Conservation (phyloP, 495 filamentous ascomycete genomes). For the Elasticomyces elasticus region DNA sequence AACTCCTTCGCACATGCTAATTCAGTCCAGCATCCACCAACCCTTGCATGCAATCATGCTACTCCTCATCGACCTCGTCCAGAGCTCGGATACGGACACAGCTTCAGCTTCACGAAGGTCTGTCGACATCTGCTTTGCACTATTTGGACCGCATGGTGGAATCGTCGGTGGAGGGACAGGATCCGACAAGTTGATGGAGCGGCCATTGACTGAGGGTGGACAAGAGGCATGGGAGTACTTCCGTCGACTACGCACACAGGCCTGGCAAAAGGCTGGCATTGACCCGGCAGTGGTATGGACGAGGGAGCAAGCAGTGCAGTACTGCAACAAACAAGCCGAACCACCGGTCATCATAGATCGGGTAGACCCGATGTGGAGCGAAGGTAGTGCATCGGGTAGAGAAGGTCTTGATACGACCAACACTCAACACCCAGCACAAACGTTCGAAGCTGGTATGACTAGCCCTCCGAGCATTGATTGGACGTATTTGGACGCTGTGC, state of each 20-base stretch:
- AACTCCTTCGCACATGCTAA: background rate
- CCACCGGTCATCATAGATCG: background rate
- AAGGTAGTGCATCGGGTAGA: background rate
- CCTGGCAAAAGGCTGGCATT: constrained; percentile 9
- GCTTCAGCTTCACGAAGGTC: background rate
- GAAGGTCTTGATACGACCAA: background rate
- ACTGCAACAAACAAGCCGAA: background rate
- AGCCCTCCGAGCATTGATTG: constrained; percentile 1
- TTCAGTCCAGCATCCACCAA: constrained; percentile 3
- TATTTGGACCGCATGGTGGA: constrained; percentile 1
- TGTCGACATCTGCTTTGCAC: constrained; percentile 10
- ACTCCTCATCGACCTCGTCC: constrained; percentile 9
- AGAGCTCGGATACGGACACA: background rate
- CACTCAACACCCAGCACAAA: background rate
- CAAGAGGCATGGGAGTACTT: constrained; percentile 13
- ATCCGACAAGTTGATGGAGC: background rate
- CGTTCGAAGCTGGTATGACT: background rate
- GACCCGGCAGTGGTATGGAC: constrained; percentile 6
- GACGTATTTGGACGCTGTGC: constrained; percentile 1
- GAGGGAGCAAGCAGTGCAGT: constrained; percentile 2
- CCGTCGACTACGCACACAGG: constrained; percentile 5
- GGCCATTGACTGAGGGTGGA: constrained; percentile 10
- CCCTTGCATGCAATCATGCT: constrained; percentile 12
- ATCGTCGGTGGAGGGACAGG: constrained; percentile 1
- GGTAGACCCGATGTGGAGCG: background rate